Conservation (phyloP, 116 monocot species). For the Cymodocea nodosa region DNA sequence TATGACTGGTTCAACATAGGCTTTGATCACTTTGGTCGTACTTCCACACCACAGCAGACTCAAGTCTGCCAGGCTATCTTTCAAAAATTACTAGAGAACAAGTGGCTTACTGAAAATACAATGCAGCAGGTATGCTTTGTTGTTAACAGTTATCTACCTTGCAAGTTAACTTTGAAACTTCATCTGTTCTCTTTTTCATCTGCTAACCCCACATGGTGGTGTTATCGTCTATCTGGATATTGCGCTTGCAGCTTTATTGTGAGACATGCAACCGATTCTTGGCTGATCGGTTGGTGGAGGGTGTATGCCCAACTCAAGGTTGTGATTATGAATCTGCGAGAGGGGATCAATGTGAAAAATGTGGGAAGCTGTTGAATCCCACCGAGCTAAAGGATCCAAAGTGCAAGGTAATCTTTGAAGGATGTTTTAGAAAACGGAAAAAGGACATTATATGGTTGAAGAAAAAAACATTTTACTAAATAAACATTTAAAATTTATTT, state of each 20-base stretch:
- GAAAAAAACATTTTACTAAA: too few species aligned
- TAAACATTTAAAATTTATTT: too few species aligned
- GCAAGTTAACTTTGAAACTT: not conserved
- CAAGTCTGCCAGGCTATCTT: constrained; percentile 95
- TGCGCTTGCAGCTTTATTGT: constrained; percentile 66
- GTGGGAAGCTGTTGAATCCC: constrained; percentile 84
- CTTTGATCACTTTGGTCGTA: constrained; percentile 95
- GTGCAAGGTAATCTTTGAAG: constrained; percentile 50
- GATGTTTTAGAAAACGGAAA: too few species aligned
- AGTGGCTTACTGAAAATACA: constrained; percentile 81
- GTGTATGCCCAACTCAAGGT: constrained; percentile 53
- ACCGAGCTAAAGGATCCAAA: constrained; percentile 82
- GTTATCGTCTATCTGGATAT: not conserved
- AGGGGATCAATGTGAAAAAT: constrained; percentile 95
- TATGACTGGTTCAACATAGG: constrained; percentile 92
- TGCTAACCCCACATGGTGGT: too few species aligned
- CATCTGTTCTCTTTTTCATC: not conserved
- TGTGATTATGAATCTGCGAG: constrained; percentile 82
- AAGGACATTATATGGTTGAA: too few species aligned
- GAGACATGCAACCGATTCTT: constrained; percentile 76
- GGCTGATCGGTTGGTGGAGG: constrained; percentile 92
- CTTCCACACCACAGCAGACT: constrained; percentile 77
- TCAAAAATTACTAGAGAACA: constrained; percentile 64
- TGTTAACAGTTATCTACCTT: not conserved
- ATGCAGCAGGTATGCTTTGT: constrained; percentile 65